Conservation (phyloP, 2,329 filamentous ascomycete species). For the Cytospora leucostoma region DNA sequence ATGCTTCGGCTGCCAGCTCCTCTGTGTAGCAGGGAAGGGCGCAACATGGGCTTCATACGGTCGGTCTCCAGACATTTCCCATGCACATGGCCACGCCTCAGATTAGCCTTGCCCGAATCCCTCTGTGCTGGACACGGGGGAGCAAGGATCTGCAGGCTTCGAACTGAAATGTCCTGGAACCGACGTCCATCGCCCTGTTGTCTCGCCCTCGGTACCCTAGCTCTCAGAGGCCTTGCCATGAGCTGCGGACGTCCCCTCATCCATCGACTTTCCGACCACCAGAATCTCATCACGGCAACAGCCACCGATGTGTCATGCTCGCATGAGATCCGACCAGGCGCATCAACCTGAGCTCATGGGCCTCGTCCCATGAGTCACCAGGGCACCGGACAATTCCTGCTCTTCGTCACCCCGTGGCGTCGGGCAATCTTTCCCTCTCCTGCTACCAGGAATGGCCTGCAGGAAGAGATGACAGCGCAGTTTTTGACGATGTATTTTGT, state of each 20-base stretch:
- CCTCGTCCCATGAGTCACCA: constrained; percentile 43
- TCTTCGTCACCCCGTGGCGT: constrained; percentile 33
- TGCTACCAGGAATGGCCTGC: constrained; percentile 42
- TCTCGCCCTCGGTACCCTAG: constrained; percentile 47
- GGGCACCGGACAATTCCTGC: constrained; percentile 51
- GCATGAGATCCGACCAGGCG: constrained; percentile 56
- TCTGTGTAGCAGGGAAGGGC: constrained; percentile 45
- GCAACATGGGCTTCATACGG: constrained; percentile 51
- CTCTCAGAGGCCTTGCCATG: constrained; percentile 28
- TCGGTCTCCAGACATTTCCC: constrained; percentile 45
- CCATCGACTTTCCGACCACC: constrained; percentile 38
- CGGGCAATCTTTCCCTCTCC: constrained; percentile 44
- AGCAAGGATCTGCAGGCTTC: constrained; percentile 47
- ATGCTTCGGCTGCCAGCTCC: constrained; percentile 29
- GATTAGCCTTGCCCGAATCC: constrained; percentile 50
- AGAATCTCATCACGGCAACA: constrained; percentile 44
- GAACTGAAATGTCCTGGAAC: constrained; percentile 47
- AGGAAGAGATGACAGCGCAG: constrained; percentile 64
- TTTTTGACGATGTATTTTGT: constrained; percentile 98
- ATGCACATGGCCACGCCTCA: constrained; percentile 28
- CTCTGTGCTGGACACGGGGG: constrained; percentile 35
- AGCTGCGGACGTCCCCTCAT: constrained; percentile 32
- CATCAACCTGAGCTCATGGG: constrained; percentile 55
- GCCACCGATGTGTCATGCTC: constrained; percentile 48
- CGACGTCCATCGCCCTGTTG: constrained; percentile 41